These are phyloP conservation scores for Ophiobolus disseminans DNA, from an alignment of 2,329 filamentous ascomycete genomes.

Conservation along the genomic window DNA sequence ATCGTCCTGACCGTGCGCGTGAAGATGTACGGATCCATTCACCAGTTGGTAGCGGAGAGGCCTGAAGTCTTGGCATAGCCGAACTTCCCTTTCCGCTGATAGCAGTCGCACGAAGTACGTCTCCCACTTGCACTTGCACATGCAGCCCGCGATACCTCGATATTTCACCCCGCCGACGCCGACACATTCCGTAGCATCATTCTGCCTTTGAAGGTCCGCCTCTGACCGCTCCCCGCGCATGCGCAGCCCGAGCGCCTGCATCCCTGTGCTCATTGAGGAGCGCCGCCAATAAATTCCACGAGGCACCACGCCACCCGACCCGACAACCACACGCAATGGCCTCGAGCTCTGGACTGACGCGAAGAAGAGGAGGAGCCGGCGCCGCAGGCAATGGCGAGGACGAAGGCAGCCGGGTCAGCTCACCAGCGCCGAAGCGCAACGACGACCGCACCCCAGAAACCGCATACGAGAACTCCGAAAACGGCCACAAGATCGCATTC, in stretches of 20 bases:
- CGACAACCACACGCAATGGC: slow-evolving; percentile 59
- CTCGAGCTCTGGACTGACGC: slow-evolving; percentile 75
- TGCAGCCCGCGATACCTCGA: slow-evolving; percentile 26
- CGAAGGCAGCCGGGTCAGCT: slow-evolving; percentile 70
- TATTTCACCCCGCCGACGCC: slow-evolving; percentile 21
- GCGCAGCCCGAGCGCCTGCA: slow-evolving; percentile 42
- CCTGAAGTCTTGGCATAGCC: slow-evolving; percentile 25
- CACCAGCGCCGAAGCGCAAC: slow-evolving; percentile 68
- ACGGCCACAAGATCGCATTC: slow-evolving; percentile 98
- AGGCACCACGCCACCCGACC: slow-evolving; percentile 34
- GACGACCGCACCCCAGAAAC: slow-evolving; percentile 71
- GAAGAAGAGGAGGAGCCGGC: slow-evolving; percentile 69
- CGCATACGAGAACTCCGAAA: slow-evolving; percentile 87
- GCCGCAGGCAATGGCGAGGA: slow-evolving; percentile 65
- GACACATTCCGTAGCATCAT: slow-evolving; percentile 14
- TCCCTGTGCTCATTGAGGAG: slow-evolving; percentile 45
- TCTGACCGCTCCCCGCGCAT: slow-evolving; percentile 30
- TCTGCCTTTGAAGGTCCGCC: slow-evolving; percentile 18
- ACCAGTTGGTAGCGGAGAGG: slow-evolving; percentile 16
- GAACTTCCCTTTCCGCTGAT: slow-evolving; percentile 24
- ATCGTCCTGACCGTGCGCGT: slow-evolving; percentile 10
- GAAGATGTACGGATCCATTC: neutral
- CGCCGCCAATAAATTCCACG: slow-evolving; percentile 41
- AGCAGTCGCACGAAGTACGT: slow-evolving; percentile 34
- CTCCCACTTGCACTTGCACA: slow-evolving; percentile 23